These are phyloP conservation scores for Amylocystis lapponica DNA, from an alignment of 768 basidiomycete genomes.

Conservation along the genomic window DNA sequence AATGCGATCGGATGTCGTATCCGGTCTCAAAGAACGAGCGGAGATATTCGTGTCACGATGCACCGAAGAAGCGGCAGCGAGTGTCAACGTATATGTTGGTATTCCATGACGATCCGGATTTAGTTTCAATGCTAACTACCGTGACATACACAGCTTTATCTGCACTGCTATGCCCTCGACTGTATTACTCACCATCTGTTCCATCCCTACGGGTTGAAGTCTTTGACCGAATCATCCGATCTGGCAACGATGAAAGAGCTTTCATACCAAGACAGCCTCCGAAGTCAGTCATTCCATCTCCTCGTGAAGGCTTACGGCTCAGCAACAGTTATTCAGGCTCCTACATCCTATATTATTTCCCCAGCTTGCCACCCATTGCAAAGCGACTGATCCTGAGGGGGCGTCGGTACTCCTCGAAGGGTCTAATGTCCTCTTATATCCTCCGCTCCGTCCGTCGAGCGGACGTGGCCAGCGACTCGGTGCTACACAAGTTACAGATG, in stretches of 20 bases:
- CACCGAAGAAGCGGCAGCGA: slow-evolving; percentile 2
- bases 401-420: too few species aligned
- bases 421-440: slow-evolving; percentile 12
- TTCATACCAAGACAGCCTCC: slow-evolving; percentile 8
- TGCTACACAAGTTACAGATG: slow-evolving; percentile 14
- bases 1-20: slow-evolving; percentile 11
- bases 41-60: slow-evolving; percentile 9
- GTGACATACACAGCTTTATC: slow-evolving; percentile 1
- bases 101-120: background rate
- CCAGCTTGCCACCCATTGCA: background rate
- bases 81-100: slow-evolving; percentile 14
- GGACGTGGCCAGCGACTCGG: slow-evolving; percentile 12
- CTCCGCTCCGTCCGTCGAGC: slow-evolving; percentile 5
- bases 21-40: slow-evolving; percentile 12
- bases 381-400: too few species aligned
- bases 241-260: slow-evolving; percentile 12
- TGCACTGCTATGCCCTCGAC: slow-evolving; percentile 18
- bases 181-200: slow-evolving; percentile 15
- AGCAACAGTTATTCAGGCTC: slow-evolving; percentile 8
- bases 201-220: slow-evolving; percentile 11
- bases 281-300: background rate
- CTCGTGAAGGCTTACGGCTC: too few species aligned
- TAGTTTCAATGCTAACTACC: background rate
- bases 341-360: slow-evolving; percentile 12
- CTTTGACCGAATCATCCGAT: slow-evolving; percentile 7